Evolutionary conservation across 352 stramenopile genomes (phyloP), one percentile per base, ranked within the genome.

Genomic region (Elongisporangium undulatum): DNA sequence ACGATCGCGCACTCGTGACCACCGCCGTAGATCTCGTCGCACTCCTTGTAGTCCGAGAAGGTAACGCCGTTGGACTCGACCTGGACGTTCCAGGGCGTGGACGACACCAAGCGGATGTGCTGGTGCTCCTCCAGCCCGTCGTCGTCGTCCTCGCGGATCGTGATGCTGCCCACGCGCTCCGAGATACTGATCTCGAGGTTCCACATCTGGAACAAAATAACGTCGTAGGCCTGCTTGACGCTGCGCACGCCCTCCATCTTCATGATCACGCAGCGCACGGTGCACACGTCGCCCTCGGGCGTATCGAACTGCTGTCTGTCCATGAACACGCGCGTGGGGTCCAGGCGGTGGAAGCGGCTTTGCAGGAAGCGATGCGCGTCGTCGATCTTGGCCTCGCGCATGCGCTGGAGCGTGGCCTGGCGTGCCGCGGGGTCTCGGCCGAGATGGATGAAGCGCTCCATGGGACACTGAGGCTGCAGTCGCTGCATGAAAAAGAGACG

Each of bases 151-250:
- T 77, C 69, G 9, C 69, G 69, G 51, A 77, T 75, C 26, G 69
- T 75, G 56, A 77, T 69, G 39, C 72, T 58, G 15, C 69, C 69
- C 17, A 74, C 20, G 21, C 67, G 72, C 51, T 77, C 69, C 23
- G 69, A 77, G 20, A 78, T 71, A 29, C 59, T 78, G 55, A 78
- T 80, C 58, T 80, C 69, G 39, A 71, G 59, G 48, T 78, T 77
- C 21, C 65, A 69, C 56, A 77, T 59, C 45, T 69, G 73, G 50
- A 67, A 59, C 15, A 68, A 53, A 26, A 78, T 45, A 49, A 67
- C 67, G 53, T 77, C 72, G 24, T 73, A 80, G 49, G 77, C 72
- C 20, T 71, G 63, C 41, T 66, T 61, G 13, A 74, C 72, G 26
- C 58, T 68, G 12, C 21, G 39, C 38, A 72, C 52, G 22, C 62